Base-by-base conservation (phyloP, 805 yeast species). In the Wickerhamiella siamensis region DNA sequence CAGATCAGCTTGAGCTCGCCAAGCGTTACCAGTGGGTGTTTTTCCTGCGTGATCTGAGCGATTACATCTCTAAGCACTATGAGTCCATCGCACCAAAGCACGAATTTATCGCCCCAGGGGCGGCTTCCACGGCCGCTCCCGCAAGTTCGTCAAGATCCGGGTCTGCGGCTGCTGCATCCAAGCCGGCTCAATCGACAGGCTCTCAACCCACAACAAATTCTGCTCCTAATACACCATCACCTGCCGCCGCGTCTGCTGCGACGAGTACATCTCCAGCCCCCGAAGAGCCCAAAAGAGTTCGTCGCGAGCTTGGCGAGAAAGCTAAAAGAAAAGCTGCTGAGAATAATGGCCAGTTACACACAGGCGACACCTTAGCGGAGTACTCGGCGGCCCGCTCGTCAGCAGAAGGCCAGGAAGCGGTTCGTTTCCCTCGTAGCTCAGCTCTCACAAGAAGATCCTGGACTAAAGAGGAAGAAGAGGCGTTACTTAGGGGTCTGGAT, bases 381-480 rank as follows among this genome's bases (percentile, higher is more conserved):
- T 56, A 55, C 36, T 51, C 53, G 26, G 56, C 57, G 2, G 58
- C 58, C 1, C 43, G 49, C 12, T 45, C 47, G 9, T 40, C 47
- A 10, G 48, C 53, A 4, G 54, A 51, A 17, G 56, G 55, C 10
- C 42, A 50, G 2, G 54, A 49, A 16, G 46, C 44, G 9, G 29
- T 46, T 4, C 47, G 57, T 2, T 53, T 52, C 4, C 40, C 45
- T 15, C 36, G 43, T 8, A 32, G 34, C 10, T 41, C 50, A 1
- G 47, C 48, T 1, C 39, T 50, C 46, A 46, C 67, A 38, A 63
- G 94, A 47, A 64, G 91, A 40, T 72, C 80, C 3, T 91, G 98
- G 98, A 75, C 93, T 0, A 66, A 74, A 44, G 87, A 78, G 31
- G 98, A 91, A 58, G 97, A 91, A 55, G 75, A 71, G 27, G 91